Conservation (phyloP, 2,329 filamentous ascomycete species). For the Fusarium sp. region DNA sequence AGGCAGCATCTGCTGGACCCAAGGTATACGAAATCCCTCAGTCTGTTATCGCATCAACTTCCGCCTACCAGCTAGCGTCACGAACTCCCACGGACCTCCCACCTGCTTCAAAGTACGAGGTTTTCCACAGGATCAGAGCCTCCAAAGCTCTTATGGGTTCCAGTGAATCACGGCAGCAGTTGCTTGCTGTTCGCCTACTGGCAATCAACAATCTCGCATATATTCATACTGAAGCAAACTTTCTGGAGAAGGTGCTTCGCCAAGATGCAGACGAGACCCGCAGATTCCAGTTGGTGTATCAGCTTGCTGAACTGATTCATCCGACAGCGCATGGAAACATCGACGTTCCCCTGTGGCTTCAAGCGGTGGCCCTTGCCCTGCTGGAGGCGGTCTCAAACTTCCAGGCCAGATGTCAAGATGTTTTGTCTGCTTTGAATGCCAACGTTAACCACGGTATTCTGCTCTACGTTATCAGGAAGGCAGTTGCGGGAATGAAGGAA, state of each 20-base stretch:
- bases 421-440: slow-evolving; percentile 90
- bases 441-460: slow-evolving; percentile 97
- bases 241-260: slow-evolving; percentile 85
- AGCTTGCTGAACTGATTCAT: slow-evolving; percentile 91
- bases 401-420: slow-evolving; percentile 80
- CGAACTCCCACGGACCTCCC: slow-evolving; percentile 74
- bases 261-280: slow-evolving; percentile 91
- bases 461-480: slow-evolving; percentile 91
- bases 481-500: slow-evolving; percentile 81
- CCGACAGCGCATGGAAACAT: slow-evolving; percentile 77
- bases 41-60: slow-evolving; percentile 61
- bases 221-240: slow-evolving; percentile 84
- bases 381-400: slow-evolving; percentile 88
- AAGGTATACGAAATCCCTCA: slow-evolving; percentile 74
- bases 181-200: slow-evolving; percentile 83
- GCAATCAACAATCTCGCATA: slow-evolving; percentile 93
- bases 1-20: slow-evolving; percentile 55
- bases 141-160: slow-evolving; percentile 82
- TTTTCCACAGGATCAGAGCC: slow-evolving; percentile 83
- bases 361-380: slow-evolving; percentile 83
- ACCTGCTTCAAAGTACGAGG: slow-evolving; percentile 79
- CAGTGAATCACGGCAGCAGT: slow-evolving; percentile 74
- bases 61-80: slow-evolving; percentile 67
- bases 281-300: slow-evolving; percentile 88
- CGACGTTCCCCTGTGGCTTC: slow-evolving; percentile 78